Evolutionary conservation across 768 basidiomycete genomes (phyloP), one percentile per base, ranked within the genome.

Genomic region (Mycena metata): DNA sequence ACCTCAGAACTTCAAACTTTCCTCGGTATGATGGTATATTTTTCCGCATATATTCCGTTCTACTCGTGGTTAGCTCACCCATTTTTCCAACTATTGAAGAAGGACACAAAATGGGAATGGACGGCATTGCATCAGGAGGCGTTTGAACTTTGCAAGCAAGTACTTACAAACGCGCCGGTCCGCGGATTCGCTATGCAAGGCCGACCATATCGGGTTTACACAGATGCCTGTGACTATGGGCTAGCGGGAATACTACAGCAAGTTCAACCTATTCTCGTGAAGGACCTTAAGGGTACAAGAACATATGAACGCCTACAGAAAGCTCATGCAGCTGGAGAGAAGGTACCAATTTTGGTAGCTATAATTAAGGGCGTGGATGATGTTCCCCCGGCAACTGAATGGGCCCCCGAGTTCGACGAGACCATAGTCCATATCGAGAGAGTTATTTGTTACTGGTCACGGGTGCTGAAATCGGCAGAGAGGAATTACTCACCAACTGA

Each of bases 401-500:
- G 58, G 58, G 43, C 45, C 8, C 15, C 46, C 5, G 47, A 24
- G 0, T 78, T 79, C 51, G 70, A 82, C 24, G 75, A 80, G 2
- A 82, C 82, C 0, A 62, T 61, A 0, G 78, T 82, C 1, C 50
- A 79, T 46, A 64, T 81, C 21, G 77, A 80, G 66, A 17, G 74
- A 36, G 78, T 80, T 0, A 69, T 78, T 9, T 54, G 66, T 12
- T 80, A 80, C 57, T 80, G 79, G 79, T 76, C 73, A 12, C n/a
- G 77, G 41, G 72, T 76, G 1, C 57, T 81, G 7, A 75, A 81
- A 70, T 69, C 76, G 1, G 77, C 82, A 0, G 80, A 83, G 58
- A 21, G 72, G 9, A 79, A 79, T 49, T 83, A 83, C 46, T 80
- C 80, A 0, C 73, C 78, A 0, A 83, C 83, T 0, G 81, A 84